phyloP scores from a whole-genome alignment of 495 filamentous ascomycete species.

The Lophiotrema nucula region DNA sequence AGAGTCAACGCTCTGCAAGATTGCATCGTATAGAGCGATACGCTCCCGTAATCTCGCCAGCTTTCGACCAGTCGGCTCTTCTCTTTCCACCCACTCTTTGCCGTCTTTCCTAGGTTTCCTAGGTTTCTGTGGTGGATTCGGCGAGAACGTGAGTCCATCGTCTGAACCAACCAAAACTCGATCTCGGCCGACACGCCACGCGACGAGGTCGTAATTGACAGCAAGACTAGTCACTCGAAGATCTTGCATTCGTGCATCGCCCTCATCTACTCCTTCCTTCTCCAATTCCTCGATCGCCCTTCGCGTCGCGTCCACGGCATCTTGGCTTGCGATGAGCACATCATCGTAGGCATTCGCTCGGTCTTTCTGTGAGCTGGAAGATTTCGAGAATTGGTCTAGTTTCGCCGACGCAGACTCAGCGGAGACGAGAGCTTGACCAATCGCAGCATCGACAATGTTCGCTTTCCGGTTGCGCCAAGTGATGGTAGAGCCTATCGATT shows the following conservation, averaged over 20 bases:
- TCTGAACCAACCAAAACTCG: conserved; percentile 76
- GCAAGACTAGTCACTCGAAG: conserved; percentile 89
- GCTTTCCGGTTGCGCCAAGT: conserved; percentile 89
- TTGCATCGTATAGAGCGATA: conserved; percentile 90
- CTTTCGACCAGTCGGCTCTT: conserved; percentile 62
- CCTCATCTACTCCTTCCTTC: conserved; percentile 76
- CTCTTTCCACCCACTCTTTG: conserved; percentile 48
- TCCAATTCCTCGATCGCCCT: conserved; percentile 86
- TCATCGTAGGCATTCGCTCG: conserved; percentile 85
- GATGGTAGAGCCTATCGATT: conserved; percentile 55
- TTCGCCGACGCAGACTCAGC: conserved; percentile 55
- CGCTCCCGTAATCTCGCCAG: conserved; percentile 80
- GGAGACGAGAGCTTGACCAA: conserved; percentile 65
- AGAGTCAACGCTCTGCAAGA: conserved; percentile 83
- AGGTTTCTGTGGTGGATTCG: conserved; percentile 38
- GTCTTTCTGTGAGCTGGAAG: conserved; percentile 52
- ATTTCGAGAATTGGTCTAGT: conserved; percentile 61
- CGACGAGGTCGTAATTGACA: conserved; percentile 87
- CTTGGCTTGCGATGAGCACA: conserved; percentile 85
- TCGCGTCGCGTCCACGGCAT: conserved; percentile 89
- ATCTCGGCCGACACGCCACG: conserved; percentile 93
- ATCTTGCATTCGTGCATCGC: conserved; percentile 86
- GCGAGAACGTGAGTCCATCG: conserved; percentile 66
- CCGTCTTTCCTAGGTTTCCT: conserved; percentile 57
- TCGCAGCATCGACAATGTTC: conserved; percentile 87